phyloP scores from a whole-genome alignment of 1,284 basidiomycete species.

The Ustilago vetiveriae region DNA sequence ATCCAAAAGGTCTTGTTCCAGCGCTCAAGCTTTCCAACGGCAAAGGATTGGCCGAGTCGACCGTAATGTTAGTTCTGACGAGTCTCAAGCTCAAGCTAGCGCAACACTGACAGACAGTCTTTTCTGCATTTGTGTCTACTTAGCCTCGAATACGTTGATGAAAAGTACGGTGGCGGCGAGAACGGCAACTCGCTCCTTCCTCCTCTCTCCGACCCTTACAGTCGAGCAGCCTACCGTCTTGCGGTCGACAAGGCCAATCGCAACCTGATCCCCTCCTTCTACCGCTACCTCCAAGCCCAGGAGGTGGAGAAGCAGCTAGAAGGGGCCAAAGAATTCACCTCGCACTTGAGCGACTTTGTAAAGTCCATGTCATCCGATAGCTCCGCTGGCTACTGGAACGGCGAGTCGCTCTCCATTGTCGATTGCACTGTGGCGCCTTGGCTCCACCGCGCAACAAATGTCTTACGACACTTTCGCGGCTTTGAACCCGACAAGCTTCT shows the following conservation, averaged over 20 bases:
- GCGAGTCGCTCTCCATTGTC: slow-evolving; percentile 73
- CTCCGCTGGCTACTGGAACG: slow-evolving; percentile 71
- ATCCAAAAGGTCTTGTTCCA: slow-evolving; percentile 81
- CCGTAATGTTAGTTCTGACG: slow-evolving; percentile 44
- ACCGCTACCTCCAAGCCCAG: slow-evolving; percentile 80
- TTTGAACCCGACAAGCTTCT: slow-evolving; percentile 70
- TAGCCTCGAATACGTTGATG: slow-evolving; percentile 79
- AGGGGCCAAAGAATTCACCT: slow-evolving; percentile 73
- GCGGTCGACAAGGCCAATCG: slow-evolving; percentile 77
- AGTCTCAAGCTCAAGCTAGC: not conserved
- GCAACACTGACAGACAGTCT: not conserved
- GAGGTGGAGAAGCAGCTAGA: slow-evolving; percentile 73
- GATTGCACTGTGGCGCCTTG: slow-evolving; percentile 82
- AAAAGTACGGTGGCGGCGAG: slow-evolving; percentile 72
- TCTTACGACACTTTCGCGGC: slow-evolving; percentile 76
- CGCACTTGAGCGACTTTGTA: slow-evolving; percentile 73
- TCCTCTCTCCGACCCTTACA: slow-evolving; percentile 74
- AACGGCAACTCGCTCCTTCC: slow-evolving; percentile 71
- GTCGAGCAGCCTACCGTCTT: slow-evolving; percentile 75
- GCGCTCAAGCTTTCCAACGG: slow-evolving; percentile 72
- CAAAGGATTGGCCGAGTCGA: slow-evolving; percentile 51
- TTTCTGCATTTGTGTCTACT: slow-evolving; percentile 70
- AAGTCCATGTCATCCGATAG: slow-evolving; percentile 69
- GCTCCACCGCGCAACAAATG: slow-evolving; percentile 76
- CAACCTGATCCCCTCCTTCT: slow-evolving; percentile 77